phyloP scores from a whole-genome alignment of 352 stramenopile species.

The Stramenopiles sp. region DNA sequence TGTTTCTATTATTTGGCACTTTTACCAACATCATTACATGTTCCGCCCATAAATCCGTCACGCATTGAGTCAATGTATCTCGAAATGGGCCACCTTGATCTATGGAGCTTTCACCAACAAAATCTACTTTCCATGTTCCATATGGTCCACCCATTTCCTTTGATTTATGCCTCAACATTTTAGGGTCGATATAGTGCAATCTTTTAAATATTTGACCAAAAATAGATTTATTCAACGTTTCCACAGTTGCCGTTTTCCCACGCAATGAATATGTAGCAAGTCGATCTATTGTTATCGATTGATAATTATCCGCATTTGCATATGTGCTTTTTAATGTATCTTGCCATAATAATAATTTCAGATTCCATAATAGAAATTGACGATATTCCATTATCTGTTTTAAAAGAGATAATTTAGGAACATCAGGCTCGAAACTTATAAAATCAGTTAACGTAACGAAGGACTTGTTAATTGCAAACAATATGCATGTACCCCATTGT shows the following conservation, averaged over 20 bases:
- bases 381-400: neutral
- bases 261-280: neutral
- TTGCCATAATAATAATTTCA: neutral
- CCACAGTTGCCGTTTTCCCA: neutral
- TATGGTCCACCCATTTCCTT: neutral
- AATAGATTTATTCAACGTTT: slow-evolving; percentile 7
- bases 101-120: slow-evolving; percentile 5
- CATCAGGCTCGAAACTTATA: neutral
- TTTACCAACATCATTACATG: neutral
- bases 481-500: neutral
- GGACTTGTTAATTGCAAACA: neutral
- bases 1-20: slow-evolving; percentile 5
- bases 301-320: neutral
- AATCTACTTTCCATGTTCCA: slow-evolving; percentile 3
- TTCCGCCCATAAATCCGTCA: neutral
- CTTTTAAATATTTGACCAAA: neutral
- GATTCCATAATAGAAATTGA: slow-evolving; percentile 1
- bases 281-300: neutral
- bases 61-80: neutral
- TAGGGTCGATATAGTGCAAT: slow-evolving; percentile 3
- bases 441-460: neutral
- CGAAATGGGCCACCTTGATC: slow-evolving; percentile 3
- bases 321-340: neutral
- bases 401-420: neutral
- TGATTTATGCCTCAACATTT: neutral